These are phyloP conservation scores for Aristolochia californica DNA, from an alignment of 164 flowering plant species.

Conservation along the genomic window DNA sequence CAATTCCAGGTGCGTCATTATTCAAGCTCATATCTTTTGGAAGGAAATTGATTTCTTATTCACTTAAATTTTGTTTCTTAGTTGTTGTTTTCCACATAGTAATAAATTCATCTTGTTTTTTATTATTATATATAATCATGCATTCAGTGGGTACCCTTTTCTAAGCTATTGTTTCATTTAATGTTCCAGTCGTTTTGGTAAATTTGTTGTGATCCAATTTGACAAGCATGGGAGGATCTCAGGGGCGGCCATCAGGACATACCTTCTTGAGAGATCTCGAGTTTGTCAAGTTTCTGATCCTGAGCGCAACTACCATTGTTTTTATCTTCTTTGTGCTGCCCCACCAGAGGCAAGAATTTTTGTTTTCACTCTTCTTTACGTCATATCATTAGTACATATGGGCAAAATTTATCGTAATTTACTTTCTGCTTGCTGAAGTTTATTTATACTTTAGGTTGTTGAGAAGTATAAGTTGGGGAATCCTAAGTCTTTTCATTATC, in stretches of 20 bases:
- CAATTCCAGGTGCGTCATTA: constrained; percentile 63
- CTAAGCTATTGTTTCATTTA: not conserved
- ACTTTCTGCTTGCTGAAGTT: not conserved
- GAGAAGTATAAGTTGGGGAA: constrained; percentile 72
- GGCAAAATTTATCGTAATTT: not conserved
- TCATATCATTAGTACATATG: not conserved
- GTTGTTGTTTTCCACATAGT: not conserved
- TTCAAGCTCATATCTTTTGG: not conserved
- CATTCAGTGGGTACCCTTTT: not conserved
- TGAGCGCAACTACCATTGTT: constrained; percentile 86
- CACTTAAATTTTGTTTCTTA: not conserved
- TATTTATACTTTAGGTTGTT: constrained; percentile 33
- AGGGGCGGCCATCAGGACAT: constrained; percentile 81
- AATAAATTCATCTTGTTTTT: not conserved
- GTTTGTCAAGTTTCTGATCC: constrained; percentile 89
- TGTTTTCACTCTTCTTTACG: too few relatives aligned
- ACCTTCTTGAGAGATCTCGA: constrained; percentile 85
- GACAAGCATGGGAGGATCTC: constrained; percentile 72
- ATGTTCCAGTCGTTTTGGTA: constrained; percentile 73
- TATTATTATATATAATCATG: too few relatives aligned
- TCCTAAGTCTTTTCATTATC: constrained; percentile 80
- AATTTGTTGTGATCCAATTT: constrained; percentile 87
- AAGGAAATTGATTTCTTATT: not conserved
- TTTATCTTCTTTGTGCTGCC: constrained; percentile 82
- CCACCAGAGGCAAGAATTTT: constrained; percentile 47